phyloP scores from a whole-genome alignment of 768 basidiomycete species.

The Tephrocybe sp. region DNA sequence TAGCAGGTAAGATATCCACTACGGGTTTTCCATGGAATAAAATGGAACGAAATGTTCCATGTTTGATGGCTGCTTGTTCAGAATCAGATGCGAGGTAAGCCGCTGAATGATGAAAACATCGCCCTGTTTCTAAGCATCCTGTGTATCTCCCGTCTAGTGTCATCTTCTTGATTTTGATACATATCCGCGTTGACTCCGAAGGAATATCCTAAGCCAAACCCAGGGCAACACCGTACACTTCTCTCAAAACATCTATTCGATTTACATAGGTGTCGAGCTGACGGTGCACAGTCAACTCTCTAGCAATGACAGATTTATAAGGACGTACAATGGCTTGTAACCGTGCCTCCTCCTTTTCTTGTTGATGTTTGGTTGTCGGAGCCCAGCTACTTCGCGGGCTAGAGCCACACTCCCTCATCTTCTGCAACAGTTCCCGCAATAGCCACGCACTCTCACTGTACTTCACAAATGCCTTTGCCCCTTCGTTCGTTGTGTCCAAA shows the following conservation, averaged over 20 bases:
- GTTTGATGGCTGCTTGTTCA: too few relatives aligned
- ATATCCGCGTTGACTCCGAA: neutral
- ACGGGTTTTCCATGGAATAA: too few relatives aligned
- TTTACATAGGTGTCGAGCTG: slow-evolving; percentile 14
- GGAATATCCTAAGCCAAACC: neutral
- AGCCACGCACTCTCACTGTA: slow-evolving; percentile 15
- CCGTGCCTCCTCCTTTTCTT: slow-evolving; percentile 7
- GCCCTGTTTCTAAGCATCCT: too few relatives aligned
- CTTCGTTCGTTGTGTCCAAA: slow-evolving; percentile 4
- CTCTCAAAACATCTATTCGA: slow-evolving; percentile 9
- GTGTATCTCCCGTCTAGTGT: too few relatives aligned
- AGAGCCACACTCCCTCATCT: neutral
- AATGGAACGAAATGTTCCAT: too few relatives aligned
- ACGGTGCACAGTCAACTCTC: neutral
- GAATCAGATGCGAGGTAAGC: too few relatives aligned
- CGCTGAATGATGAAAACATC: too few relatives aligned
- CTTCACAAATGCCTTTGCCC: slow-evolving; percentile 1
- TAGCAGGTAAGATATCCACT: too few relatives aligned
- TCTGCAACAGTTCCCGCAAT: slow-evolving; percentile 12
- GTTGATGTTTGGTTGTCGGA: neutral
- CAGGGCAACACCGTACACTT: neutral
- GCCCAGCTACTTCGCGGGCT: neutral
- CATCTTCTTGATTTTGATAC: too few relatives aligned
- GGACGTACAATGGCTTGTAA: slow-evolving; percentile 13
- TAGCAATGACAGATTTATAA: neutral